phyloP scores from a whole-genome alignment of 768 basidiomycete species.

The Trametopsis cervina region DNA sequence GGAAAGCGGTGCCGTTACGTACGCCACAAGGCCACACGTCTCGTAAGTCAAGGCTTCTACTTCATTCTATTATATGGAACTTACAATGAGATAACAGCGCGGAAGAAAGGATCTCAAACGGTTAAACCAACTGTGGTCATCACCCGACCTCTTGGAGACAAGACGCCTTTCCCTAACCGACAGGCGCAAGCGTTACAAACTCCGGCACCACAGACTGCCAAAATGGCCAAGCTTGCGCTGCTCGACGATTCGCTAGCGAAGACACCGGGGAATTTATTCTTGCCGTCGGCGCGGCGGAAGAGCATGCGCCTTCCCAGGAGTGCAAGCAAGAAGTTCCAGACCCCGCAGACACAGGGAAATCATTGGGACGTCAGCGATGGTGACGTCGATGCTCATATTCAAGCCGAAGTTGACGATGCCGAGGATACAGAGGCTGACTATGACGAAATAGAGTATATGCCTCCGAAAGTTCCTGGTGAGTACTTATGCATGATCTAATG shows the following conservation, averaged over 20 bases:
- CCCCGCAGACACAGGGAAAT: conserved; percentile 57
- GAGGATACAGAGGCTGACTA: conserved; percentile 24
- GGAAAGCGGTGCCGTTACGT: conserved; percentile 21
- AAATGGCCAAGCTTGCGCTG: conserved; percentile 32
- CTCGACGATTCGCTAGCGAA: conserved; percentile 19
- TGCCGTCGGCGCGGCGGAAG: conserved; percentile 65
- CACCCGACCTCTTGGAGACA: conserved; percentile 57
- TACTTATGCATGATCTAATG: conserved; percentile 4
- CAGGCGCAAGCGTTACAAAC: conserved; percentile 23
- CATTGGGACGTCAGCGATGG: conserved; percentile 74
- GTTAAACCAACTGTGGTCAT: conserved; percentile 20
- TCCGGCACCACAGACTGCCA: conserved; percentile 24
- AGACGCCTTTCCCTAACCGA: conserved; percentile 72
- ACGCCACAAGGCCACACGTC: conserved; percentile 29
- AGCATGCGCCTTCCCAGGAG: conserved; percentile 51
- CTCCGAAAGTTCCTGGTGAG: conserved; percentile 44
- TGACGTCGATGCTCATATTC: conserved; percentile 27
- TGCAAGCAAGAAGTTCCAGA: conserved; percentile 47
- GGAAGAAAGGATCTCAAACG: conserved; percentile 3
- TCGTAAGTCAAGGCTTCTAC: conserved; percentile 20
- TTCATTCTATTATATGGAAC: not conserved
- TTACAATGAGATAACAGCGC: not conserved
- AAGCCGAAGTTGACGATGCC: conserved; percentile 18
- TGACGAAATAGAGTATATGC: conserved; percentile 51
- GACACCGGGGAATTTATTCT: conserved; percentile 33